phyloP scores from a whole-genome alignment of 2,329 filamentous ascomycete genomes.

The Neonectria magnoliae region DNA sequence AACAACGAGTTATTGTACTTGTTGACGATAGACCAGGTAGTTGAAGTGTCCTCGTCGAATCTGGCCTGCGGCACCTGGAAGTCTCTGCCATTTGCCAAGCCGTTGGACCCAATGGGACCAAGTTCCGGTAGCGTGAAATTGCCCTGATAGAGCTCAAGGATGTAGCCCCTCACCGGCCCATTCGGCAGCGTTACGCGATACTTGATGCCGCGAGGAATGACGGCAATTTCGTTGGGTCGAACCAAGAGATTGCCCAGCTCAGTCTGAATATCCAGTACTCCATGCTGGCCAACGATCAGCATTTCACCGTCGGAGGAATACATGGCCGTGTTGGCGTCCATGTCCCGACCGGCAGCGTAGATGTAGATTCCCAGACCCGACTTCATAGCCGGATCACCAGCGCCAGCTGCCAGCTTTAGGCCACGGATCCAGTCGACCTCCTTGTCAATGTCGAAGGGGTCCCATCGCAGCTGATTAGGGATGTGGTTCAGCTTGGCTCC shows the following conservation, averaged over 20 bases:
- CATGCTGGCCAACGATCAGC: conserved; percentile 79
- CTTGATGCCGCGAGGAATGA: conserved; percentile 77
- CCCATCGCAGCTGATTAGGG: conserved; percentile 86
- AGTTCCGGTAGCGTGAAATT: conserved; percentile 77
- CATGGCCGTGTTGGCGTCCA: conserved; percentile 77
- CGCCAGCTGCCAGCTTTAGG: conserved; percentile 77
- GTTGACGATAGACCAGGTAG: conserved; percentile 61
- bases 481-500: conserved; percentile 47
- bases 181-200: conserved; percentile 73
- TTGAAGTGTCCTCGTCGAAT: conserved; percentile 70
- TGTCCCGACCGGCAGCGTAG: conserved; percentile 80
- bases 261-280: conserved; percentile 78
- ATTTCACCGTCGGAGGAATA: conserved; percentile 87
- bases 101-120: conserved; percentile 77
- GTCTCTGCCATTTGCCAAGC: conserved; percentile 77
- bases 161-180: conserved; percentile 75
- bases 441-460: conserved; percentile 79
- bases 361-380: conserved; percentile 83
- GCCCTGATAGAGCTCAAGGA: conserved; percentile 77
- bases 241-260: conserved; percentile 79
- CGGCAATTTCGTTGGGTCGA: conserved; percentile 79
- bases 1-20: conserved; percentile 77
- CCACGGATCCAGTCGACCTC: conserved; percentile 62
- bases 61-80: conserved; percentile 77
- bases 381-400: conserved; percentile 83